Percentiles rank a stretch among this genome's conserved stretches.
These are phyloP conservation scores for Russula foetens DNA, from an alignment of 768 basidiomycete genomes.

Conservation along the genomic window DNA sequence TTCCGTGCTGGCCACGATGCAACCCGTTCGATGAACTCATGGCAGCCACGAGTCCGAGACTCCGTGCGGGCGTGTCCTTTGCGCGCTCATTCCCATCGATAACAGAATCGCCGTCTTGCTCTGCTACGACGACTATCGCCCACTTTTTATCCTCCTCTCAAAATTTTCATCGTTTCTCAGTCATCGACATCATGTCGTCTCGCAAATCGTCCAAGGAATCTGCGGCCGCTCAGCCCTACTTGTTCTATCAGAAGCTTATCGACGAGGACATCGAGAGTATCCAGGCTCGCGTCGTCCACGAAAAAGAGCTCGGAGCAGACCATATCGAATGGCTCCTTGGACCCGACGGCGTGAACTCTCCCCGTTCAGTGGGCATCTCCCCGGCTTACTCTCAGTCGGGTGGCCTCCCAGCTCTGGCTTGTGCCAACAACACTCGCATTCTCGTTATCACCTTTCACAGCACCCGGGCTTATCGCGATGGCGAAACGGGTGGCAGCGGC, in stretches of 20 bases:
- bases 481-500: not conserved
- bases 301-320: constrained; percentile 20
- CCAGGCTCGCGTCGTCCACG: constrained; percentile 19
- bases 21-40: no score
- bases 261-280: constrained; percentile 22
- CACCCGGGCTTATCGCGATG: not conserved
- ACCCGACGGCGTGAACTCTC: constrained; percentile 13
- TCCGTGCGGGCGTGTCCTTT: not conserved
- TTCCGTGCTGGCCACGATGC: no score
- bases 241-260: constrained; percentile 23
- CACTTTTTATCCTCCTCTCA: not conserved
- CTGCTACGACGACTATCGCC: not conserved
- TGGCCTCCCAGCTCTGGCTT: constrained; percentile 37
- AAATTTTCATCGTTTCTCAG: not conserved
- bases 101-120: not conserved
- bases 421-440: constrained; percentile 30
- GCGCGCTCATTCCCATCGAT: not conserved
- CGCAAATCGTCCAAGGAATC: not conserved
- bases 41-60: constrained; percentile 1
- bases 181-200: not conserved
- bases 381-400: constrained; percentile 40
- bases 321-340: constrained; percentile 17
- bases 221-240: not conserved
- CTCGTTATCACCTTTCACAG: constrained; percentile 22
- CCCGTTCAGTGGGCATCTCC: constrained; percentile 38